Evolutionary conservation across 345 rosid species (phyloP).

Genomic region (Bretschneidera sinensis): DNA sequence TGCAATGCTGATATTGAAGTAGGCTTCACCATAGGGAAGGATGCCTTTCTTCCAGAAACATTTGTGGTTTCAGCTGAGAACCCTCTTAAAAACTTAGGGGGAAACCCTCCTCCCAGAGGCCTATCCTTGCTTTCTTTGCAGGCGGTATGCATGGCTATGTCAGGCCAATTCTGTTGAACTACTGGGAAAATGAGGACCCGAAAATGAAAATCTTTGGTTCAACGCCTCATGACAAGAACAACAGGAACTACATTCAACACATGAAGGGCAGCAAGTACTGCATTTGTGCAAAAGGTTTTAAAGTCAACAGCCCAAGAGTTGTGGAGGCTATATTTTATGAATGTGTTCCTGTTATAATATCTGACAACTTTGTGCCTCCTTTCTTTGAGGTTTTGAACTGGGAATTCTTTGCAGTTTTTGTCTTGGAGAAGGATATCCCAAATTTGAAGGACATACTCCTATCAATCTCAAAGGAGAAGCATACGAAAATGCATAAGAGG

Average conservation of each 20-base stretch:
- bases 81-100: constrained; percentile 64
- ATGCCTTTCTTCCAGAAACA: constrained; percentile 85
- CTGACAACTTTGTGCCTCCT: constrained; percentile 89
- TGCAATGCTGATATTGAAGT: constrained; percentile 81
- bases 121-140: constrained; percentile 84
- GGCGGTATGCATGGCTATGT: constrained; percentile 90
- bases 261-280: constrained; percentile 97
- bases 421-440: constrained; percentile 80
- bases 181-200: constrained; percentile 80
- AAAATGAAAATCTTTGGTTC: constrained; percentile 73
- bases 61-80: constrained; percentile 45
- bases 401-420: constrained; percentile 86
- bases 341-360: constrained; percentile 91
- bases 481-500: constrained; percentile 58
- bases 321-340: constrained; percentile 86
- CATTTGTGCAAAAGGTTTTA: constrained; percentile 87
- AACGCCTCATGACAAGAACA: constrained; percentile 54
- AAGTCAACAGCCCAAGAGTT: constrained; percentile 90
- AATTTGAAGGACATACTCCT: constrained; percentile 70
- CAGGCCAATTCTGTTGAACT: constrained; percentile 64
- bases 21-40: constrained; percentile 88
- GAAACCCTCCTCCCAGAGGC: constrained; percentile 62
- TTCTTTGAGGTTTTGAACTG: constrained; percentile 76
- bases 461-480: constrained; percentile 54
- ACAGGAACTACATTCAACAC: constrained; percentile 56